Evolutionary conservation across 1,284 basidiomycete genomes (phyloP).

Genomic region (Ganoderma lingzhi): DNA sequence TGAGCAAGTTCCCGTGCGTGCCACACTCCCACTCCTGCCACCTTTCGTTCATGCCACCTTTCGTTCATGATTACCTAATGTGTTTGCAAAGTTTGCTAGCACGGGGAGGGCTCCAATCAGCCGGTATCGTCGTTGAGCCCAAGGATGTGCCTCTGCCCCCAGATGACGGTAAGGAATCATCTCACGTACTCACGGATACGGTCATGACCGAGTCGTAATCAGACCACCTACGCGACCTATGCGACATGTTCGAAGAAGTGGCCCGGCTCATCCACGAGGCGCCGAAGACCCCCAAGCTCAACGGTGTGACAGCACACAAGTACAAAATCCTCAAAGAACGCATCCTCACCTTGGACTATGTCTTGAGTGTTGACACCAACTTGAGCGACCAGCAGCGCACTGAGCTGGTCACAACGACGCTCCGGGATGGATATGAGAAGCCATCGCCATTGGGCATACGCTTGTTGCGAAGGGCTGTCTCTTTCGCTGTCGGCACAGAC

Average conservation of each 20-base stretch:
- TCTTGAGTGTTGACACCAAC: background rate
- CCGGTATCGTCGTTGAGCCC: background rate
- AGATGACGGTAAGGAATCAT: background rate
- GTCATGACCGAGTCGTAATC: too few species aligned
- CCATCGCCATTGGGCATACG: background rate
- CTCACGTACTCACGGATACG: too few species aligned
- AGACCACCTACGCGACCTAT: background rate
- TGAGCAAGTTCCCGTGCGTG: slow-evolving; percentile 4
- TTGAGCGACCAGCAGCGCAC: background rate
- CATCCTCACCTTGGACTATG: slow-evolving; percentile 11
- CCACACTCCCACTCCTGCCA: too few species aligned
- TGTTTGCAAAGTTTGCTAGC: background rate
- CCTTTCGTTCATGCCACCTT: background rate
- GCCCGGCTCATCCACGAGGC: background rate
- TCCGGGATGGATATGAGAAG: background rate
- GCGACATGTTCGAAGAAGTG: background rate
- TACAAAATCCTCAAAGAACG: slow-evolving; percentile 12
- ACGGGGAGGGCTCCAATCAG: background rate
- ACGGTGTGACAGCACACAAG: background rate
- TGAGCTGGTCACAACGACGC: background rate
- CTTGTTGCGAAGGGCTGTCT: background rate
- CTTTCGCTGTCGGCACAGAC: background rate
- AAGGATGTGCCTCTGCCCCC: background rate
- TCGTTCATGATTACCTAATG: background rate
- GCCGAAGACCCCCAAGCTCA: background rate